A percentile compares a stretch with the other conserved stretches of the same genome.
Conservation (phyloP, 1,284 basidiomycete genomes). For the Omphalotus olearius region DNA sequence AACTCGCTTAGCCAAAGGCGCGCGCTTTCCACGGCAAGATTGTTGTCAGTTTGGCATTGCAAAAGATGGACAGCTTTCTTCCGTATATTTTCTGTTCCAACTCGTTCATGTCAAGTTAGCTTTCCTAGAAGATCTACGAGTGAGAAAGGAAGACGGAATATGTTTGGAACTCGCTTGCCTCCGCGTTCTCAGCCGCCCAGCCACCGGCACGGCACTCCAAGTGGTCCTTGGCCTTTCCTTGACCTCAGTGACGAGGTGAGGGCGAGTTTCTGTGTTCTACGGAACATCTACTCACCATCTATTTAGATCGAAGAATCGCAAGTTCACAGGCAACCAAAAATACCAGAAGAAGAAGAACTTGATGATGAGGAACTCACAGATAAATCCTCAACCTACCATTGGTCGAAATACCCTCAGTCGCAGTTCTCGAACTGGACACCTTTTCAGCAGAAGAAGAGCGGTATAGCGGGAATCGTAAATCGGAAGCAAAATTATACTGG, state of each 20-base stretch:
- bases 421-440: slow-evolving; percentile 51
- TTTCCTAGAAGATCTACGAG: no score
- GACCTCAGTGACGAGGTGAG: slow-evolving; percentile 30
- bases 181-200: neutral
- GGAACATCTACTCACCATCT: slow-evolving; percentile 14
- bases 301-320: slow-evolving; percentile 3
- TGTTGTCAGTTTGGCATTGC: no score
- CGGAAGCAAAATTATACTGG: slow-evolving; percentile 16
- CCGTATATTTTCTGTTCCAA: no score
- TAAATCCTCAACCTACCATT: slow-evolving; percentile 19
- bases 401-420: slow-evolving; percentile 46
- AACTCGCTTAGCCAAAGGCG: no score
- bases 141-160: no score
- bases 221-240: slow-evolving; percentile 39
- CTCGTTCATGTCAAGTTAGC: no score
- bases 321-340: slow-evolving; percentile 6
- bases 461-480: slow-evolving; percentile 29
- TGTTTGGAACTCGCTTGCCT: no score
- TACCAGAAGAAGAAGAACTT: neutral
- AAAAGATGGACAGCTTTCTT: no score
- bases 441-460: slow-evolving; percentile 41
- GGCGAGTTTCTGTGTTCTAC: neutral
- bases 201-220: slow-evolving; percentile 9
- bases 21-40: no score
- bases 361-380: neutral